These are phyloP conservation scores for Sugiyamaella americana DNA, from an alignment of 805 yeast genomes.

Conservation along the genomic window DNA sequence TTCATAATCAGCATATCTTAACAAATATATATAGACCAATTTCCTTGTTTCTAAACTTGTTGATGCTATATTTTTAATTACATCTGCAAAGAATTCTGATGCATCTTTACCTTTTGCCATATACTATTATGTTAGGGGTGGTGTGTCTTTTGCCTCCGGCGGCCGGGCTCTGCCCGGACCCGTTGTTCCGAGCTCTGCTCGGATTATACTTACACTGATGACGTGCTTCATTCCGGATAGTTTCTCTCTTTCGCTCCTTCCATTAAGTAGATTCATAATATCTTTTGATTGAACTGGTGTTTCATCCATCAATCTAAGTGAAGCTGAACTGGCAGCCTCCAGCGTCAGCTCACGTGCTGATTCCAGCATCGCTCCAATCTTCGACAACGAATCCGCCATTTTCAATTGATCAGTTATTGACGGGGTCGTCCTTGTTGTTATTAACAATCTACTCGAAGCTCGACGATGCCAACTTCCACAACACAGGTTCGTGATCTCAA, in stretches of 20 bases:
- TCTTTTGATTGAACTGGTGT: constrained; percentile 58
- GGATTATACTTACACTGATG: constrained; percentile 17
- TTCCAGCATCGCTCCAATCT: constrained; percentile 66
- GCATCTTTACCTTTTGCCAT: constrained; percentile 37
- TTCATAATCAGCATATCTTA: constrained; percentile 71
- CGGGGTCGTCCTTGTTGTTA: background rate
- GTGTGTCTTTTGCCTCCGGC: background rate
- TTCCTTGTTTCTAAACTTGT: constrained; percentile 57
- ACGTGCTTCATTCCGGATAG: constrained; percentile 56
- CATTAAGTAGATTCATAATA: constrained; percentile 57
- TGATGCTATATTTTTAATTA: constrained; percentile 80
- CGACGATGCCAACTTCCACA: too few relatives aligned
- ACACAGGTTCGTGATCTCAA: too few relatives aligned
- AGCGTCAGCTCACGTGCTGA: constrained; percentile 73
- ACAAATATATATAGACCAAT: constrained; percentile 68
- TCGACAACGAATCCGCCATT: constrained; percentile 55
- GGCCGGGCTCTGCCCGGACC: too few relatives aligned
- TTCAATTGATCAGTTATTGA: constrained; percentile 1
- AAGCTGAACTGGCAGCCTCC: constrained; percentile 78
- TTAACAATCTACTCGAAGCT: too few relatives aligned
- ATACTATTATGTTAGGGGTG: constrained; percentile 14
- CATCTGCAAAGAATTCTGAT: constrained; percentile 65
- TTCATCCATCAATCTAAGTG: constrained; percentile 58
- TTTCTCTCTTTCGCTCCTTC: constrained; percentile 61
- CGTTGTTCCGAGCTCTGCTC: too few relatives aligned